A percentile compares a stretch with the other conserved stretches of the same genome.
Conservation (phyloP, 2,329 filamentous ascomycete genomes). For the Fusarium cyanostomum region DNA sequence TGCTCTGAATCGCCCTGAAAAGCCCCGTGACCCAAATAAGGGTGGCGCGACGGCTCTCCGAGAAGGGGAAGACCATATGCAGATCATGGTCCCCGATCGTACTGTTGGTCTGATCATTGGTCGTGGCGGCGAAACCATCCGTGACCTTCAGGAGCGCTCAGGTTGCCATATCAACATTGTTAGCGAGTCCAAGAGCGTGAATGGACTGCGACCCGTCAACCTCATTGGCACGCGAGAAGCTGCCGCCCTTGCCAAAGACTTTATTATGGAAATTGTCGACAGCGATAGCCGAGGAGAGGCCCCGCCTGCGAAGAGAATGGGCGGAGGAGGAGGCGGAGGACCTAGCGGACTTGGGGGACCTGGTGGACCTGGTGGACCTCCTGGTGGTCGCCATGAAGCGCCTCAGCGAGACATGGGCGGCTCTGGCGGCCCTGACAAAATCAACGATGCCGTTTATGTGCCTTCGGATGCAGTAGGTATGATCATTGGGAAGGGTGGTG, state of each 20-base stretch:
- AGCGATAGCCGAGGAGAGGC: constrained; percentile 77
- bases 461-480: constrained; percentile 93
- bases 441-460: constrained; percentile 84
- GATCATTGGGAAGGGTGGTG: constrained; percentile 95
- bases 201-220: constrained; percentile 89
- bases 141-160: constrained; percentile 88
- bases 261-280: constrained; percentile 94
- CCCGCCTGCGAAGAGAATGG: constrained; percentile 42
- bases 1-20: constrained; percentile 57
- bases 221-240: constrained; percentile 82
- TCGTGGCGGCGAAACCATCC: constrained; percentile 91
- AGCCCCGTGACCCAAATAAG: constrained; percentile 51
- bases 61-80: constrained; percentile 85
- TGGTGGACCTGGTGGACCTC: too few species aligned
- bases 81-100: constrained; percentile 94
- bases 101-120: constrained; percentile 94
- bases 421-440: constrained; percentile 67
- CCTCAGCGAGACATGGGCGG: constrained; percentile 51
- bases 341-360: too few species aligned
- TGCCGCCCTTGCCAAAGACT: constrained; percentile 80
- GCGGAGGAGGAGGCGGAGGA: constrained; percentile 35
- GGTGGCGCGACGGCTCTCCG: constrained; percentile 63
- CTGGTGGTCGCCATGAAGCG: constrained; percentile 44
- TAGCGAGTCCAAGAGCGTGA: constrained; percentile 90
- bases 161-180: constrained; percentile 98